Evolutionary conservation across 2,329 filamentous ascomycete genomes (phyloP), one percentile per base, ranked within the genome.

Genomic region (Verticillium albo-atrum): DNA sequence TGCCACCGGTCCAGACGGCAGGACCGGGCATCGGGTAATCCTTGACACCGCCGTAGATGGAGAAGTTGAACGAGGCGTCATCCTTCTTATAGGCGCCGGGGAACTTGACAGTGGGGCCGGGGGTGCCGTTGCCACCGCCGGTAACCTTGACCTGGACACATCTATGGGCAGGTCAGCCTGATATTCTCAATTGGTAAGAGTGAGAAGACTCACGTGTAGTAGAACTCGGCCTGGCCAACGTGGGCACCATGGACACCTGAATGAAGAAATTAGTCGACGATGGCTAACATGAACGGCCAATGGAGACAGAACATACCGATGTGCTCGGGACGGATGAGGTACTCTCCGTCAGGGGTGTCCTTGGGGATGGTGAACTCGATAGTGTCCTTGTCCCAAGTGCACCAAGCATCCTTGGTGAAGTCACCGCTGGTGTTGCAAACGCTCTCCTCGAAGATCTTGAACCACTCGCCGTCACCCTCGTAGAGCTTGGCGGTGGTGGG

Each of bases 401-500:
- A 66, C 65, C 65, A 67, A 47, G 64, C 65, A 42, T 59, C 55
- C n/a, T 27, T 62, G 56, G 61, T 63, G 55, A 67, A 64, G 56
- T 66, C 63, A 7, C 27, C 59, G 10, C 50, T 53, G 27, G 54
- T 14, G 42, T 63, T 59, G 60, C 65, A 67, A 37, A 67, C 60
- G 28, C 60, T 62, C 27, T 63, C 62, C 62, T 67, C 63, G 56
- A 57, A 62, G 50, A 67, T 65, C 62, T 66, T 67, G 61, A 67
- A 67, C 58, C 58, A 77, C n/a, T 73, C 70, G 26, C 74, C 77
- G 15, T 73, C 74, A 61, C 79, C 74, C 65, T 81, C 78, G 67
- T 81, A 80, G 37, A 69, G 68, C 61, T 68, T 70, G 37, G 79
- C 77, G 54, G 72, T 70, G 58, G 71, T 70, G 28, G 78, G 75